Conservation (phyloP, 768 basidiomycete species). For the Rhodotorula babjevae region DNA sequence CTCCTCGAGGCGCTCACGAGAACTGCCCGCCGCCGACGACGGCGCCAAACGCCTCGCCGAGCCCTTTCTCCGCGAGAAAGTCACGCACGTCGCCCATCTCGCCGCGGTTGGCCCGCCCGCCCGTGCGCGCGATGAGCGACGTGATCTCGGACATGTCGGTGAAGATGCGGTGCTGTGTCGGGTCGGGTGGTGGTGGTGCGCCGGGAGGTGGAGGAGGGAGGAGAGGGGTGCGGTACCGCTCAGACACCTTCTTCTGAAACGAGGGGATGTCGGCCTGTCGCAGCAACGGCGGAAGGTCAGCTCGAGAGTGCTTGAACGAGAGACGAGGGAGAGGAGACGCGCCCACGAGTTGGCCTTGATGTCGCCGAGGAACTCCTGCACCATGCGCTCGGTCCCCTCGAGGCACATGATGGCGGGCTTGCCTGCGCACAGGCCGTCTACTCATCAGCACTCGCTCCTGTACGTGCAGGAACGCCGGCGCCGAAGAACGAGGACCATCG, state of each 20-base stretch:
- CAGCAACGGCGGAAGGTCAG: constrained; percentile 17
- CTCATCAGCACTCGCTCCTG: no score
- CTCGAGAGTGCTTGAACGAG: not conserved
- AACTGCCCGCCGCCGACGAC: constrained; percentile 42
- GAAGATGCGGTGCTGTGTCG: constrained; percentile 40
- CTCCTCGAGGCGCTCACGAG: not conserved
- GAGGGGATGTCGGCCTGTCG: constrained; percentile 49
- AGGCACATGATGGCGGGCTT: constrained; percentile 50
- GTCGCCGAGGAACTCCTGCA: constrained; percentile 46
- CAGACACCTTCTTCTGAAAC: constrained; percentile 50
- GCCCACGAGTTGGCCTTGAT: constrained; percentile 46
- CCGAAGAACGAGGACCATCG: not conserved
- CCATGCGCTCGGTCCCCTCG: constrained; percentile 45
- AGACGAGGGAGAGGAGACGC: not conserved
- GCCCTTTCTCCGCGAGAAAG: constrained; percentile 46
- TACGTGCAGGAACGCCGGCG: not conserved
- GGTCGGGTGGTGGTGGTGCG: not conserved
- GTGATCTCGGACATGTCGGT: constrained; percentile 48
- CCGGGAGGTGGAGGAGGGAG: not conserved
- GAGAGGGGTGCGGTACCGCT: constrained; percentile 44
- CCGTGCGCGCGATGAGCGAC: constrained; percentile 44
- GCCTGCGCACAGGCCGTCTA: constrained; percentile 36
- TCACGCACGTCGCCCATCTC: constrained; percentile 49
- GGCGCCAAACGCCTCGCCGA: constrained; percentile 46
- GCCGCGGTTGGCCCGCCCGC: constrained; percentile 46